Percentiles rank a stretch among this genome's conserved stretches.
Conservation (phyloP, 2,329 filamentous ascomycete species). For the Botrytis deweyae region DNA sequence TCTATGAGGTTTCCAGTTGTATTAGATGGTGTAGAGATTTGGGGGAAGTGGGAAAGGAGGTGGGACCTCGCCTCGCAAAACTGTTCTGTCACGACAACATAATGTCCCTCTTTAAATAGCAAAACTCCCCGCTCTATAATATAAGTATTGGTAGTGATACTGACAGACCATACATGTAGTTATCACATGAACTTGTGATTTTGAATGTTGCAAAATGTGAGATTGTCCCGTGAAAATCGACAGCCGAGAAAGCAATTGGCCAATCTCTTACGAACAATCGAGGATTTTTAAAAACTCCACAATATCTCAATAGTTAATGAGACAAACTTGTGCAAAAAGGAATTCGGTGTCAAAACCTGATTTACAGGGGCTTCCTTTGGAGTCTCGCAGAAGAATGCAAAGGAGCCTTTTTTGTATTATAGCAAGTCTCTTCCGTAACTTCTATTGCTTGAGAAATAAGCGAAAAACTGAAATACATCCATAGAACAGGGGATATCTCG, state of each 20-base stretch:
- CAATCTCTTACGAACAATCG: background rate
- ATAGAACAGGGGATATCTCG: no score
- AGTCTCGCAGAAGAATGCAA: background rate
- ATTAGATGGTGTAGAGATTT: background rate
- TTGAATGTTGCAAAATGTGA: background rate
- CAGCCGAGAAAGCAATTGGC: background rate
- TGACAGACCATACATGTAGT: background rate
- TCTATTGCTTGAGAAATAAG: background rate
- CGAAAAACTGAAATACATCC: no score
- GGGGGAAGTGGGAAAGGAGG: background rate
- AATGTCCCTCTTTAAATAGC: background rate
- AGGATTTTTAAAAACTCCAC: rapidly evolving
- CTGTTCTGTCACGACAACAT: background rate
- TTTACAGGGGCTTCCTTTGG: background rate
- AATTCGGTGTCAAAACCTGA: rapidly evolving
- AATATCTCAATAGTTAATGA: background rate
- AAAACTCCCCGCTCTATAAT: background rate
- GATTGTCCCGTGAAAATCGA: background rate
- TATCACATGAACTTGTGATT: background rate
- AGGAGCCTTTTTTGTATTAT: background rate
- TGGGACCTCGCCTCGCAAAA: background rate
- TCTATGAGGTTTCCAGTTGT: background rate
- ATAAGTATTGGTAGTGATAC: background rate
- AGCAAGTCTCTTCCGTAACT: background rate
- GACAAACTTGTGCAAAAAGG: background rate